Evolutionary conservation across 2,329 filamentous ascomycete species (phyloP).

Genomic region (Fusarium temperatum): DNA sequence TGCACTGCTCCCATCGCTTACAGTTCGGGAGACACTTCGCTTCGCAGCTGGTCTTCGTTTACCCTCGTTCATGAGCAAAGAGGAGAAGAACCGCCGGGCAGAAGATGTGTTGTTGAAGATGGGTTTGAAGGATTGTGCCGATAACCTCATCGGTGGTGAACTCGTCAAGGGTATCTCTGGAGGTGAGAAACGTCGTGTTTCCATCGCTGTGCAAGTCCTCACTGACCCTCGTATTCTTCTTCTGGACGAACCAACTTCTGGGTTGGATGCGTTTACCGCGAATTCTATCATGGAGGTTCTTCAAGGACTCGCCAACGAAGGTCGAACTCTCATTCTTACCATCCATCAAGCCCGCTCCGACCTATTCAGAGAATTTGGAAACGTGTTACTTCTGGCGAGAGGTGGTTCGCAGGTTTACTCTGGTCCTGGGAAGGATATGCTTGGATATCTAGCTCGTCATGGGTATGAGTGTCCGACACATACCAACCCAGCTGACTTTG

Average conservation of each 20-base stretch:
- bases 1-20: constrained; percentile 76
- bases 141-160: constrained; percentile 77
- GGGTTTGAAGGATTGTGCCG: constrained; percentile 80
- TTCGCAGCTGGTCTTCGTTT: constrained; percentile 77
- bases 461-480: constrained; percentile 73
- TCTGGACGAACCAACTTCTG: constrained; percentile 80
- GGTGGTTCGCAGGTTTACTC: constrained; percentile 76
- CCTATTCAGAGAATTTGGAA: constrained; percentile 76
- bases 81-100: constrained; percentile 72
- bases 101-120: constrained; percentile 79
- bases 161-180: constrained; percentile 81
- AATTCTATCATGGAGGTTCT: constrained; percentile 80
- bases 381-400: constrained; percentile 74
- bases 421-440: constrained; percentile 70
- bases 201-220: constrained; percentile 80
- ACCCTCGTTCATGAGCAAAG: constrained; percentile 73
- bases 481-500: constrained; percentile 82
- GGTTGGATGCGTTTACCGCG: constrained; percentile 80
- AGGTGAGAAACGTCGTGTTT: constrained; percentile 80
- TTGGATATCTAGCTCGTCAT: constrained; percentile 67
- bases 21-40: constrained; percentile 76
- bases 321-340: constrained; percentile 77
- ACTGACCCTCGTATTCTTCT: constrained; percentile 78
- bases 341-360: constrained; percentile 82
- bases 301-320: constrained; percentile 74